A percentile compares a stretch with the other conserved stretches of the same genome.
phyloP scores from a whole-genome alignment of 805 yeast genomes.

The Cyberlindnera amylophila region DNA sequence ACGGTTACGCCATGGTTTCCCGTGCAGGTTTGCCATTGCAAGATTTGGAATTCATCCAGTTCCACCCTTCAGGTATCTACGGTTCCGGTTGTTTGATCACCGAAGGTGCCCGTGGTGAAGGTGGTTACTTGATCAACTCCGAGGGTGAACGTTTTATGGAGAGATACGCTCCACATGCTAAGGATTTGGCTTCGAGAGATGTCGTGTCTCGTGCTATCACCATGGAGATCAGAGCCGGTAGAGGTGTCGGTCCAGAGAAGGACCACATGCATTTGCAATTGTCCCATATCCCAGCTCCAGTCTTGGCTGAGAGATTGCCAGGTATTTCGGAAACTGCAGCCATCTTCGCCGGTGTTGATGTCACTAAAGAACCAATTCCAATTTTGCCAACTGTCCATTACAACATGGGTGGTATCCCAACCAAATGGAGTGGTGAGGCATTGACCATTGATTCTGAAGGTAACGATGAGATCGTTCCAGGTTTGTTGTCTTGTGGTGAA shows the following conservation, averaged over 20 bases:
- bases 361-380: slow-evolving; percentile 98
- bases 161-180: slow-evolving; percentile 98
- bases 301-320: slow-evolving; percentile 91
- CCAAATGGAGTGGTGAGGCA: slow-evolving; percentile 95
- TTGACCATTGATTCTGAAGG: slow-evolving; percentile 79
- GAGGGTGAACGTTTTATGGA: slow-evolving; percentile 99
- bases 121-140: slow-evolving; percentile 92
- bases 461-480: slow-evolving; percentile 87
- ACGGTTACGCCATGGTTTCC: slow-evolving; percentile 96
- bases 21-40: slow-evolving; percentile 98
- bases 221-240: slow-evolving; percentile 96
- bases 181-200: slow-evolving; percentile 97
- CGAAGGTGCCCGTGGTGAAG: slow-evolving; percentile 99
- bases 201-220: slow-evolving; percentile 98
- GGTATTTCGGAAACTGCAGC: slow-evolving; percentile 99
- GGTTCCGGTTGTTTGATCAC: slow-evolving; percentile 99
- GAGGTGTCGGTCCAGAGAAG: slow-evolving; percentile 96
- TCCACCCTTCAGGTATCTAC: slow-evolving; percentile 99
- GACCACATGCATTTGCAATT: slow-evolving; percentile 95
- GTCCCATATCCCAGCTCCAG: slow-evolving; percentile 89
- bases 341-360: slow-evolving; percentile 98
- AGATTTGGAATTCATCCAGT: slow-evolving; percentile 96
- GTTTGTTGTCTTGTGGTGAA: slow-evolving; percentile 96
- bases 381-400: slow-evolving; percentile 97
- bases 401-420: slow-evolving; percentile 99